phyloP scores from a whole-genome alignment of 225 moss, liverwort and hornwort species.

The Polytrichum formosum region DNA sequence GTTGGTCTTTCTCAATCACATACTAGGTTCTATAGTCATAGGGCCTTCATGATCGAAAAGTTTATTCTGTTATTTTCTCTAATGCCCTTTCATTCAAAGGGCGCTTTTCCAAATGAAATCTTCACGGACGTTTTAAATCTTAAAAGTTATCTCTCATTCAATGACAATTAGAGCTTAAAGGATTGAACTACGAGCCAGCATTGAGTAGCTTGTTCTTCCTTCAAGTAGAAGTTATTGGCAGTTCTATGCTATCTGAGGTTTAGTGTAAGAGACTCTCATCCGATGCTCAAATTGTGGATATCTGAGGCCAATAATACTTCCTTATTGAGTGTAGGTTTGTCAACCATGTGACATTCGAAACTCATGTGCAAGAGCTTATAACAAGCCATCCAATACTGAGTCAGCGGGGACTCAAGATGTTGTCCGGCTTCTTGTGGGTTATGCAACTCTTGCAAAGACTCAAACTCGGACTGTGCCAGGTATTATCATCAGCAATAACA shows the following conservation, averaged over 20 bases:
- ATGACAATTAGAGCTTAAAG: too few relatives aligned
- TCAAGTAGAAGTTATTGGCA: too few relatives aligned
- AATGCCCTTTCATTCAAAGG: not conserved
- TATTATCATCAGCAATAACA: slow-evolving; percentile 9
- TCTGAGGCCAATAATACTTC: too few relatives aligned
- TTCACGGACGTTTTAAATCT: too few relatives aligned
- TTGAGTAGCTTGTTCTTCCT: too few relatives aligned
- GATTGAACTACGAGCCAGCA: too few relatives aligned
- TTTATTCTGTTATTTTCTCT: not conserved
- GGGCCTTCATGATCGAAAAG: not conserved
- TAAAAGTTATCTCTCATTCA: too few relatives aligned
- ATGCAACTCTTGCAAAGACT: slow-evolving; percentile 56
- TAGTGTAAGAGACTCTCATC: too few relatives aligned
- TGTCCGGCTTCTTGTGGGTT: slow-evolving; percentile 71
- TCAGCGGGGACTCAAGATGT: slow-evolving; percentile 68
- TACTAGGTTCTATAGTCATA: not conserved
- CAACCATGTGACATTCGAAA: slow-evolving; percentile 73
- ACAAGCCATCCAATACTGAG: slow-evolving; percentile 58
- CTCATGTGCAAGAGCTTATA: slow-evolving; percentile 79
- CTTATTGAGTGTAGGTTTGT: slow-evolving; percentile 51
- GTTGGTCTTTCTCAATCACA: slow-evolving; percentile 23
- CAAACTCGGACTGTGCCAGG: slow-evolving; percentile 37
- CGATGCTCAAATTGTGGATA: too few relatives aligned
- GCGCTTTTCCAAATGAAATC: not conserved
- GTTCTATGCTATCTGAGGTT: too few relatives aligned